Base-by-base conservation (phyloP, 345 rosid genomes). In the Euphorbia peplus region DNA sequence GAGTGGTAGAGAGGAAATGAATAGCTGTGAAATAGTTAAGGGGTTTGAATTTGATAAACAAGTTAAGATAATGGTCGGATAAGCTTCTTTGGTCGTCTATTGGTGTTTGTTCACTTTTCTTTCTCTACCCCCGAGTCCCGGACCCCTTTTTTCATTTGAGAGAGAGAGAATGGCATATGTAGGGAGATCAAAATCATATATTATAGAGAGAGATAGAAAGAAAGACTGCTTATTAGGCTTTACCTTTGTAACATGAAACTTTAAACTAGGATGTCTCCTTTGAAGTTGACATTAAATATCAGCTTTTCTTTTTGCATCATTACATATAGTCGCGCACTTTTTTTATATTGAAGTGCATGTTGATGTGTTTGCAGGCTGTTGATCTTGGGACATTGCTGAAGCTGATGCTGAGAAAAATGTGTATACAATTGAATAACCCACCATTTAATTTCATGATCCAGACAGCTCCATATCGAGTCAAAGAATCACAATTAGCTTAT, bases 371-470 rank as follows among this genome's bases (percentile, higher is more conserved):
- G 66, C 90, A 91, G 97, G 96, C 87, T 42, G 75, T 77, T 67
- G 96, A 95, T 60, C 88, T 90, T 21, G 95, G 95, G 62, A 86
- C 85, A 62, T 26, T 91, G 55, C 69, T 90, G 57, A 90, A 83
- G 83, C 86, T 88, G 69, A 81, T 82, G 85, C 93, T 91, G 16
- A 81, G 69, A 67, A 91, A 91, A 82, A 80, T 90, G 50, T 70
- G 79, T 12, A 50, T 66, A 59, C 95, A 85, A 48, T 70, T 91
- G 73, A 83, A 91, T 13, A 79, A 82, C n/a, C 96, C 88, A 0
- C 95, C 95, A 0, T 91, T 83, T 82, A 87, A 90, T 70, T 88
- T 87, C 69, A 91, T 91, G 96, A 91, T 91, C 77, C 98, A 91
- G 18, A 88, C 92, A 32, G 83, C 95, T 65, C 96, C 95, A 0